Evolutionary conservation across 176 grass and related monocot genomes (phyloP), one percentile per base, ranked within the genome.

Genomic region (Panicum miliaceum): DNA sequence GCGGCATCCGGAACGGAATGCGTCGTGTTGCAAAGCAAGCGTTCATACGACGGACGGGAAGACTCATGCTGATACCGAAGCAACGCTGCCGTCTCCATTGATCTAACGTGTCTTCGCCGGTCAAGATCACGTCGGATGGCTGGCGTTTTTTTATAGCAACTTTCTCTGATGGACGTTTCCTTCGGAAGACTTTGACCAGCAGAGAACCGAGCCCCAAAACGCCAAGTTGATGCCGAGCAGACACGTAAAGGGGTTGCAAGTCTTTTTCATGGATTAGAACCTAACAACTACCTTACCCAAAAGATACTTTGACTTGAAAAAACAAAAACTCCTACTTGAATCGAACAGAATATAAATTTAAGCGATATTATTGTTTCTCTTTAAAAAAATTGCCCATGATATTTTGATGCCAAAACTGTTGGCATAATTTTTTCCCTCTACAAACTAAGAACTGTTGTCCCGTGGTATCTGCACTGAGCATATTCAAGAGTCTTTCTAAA

Each of bases 111-210:
- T 14, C 12, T 9, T n/a, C 27, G 45, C 64, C 64, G 15, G 54
- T 79, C 86, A 83, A 83, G 41, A 76, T 85, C 75, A 85, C 61
- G 77, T 85, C 71, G 41, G 67, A 81, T 18, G 54, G 62, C 9
- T 42, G 70, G 23, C 62, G 52, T 75, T 68, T 62, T 63, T 62
- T 70, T 29, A 71, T 46, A 50, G 48, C 56, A 67, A 40, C 75
- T 89, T 84, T 89, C 68, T 75, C 68, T 71, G 38, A 78, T 84
- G 38, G 75, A 84, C 82, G 79, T 84, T 82, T 81, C 62, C 61
- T 70, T 45, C 32, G 58, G 53, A 69, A 71, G 83, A 85, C 82
- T 90, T 90, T 86, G 88, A 78, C 83, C 65, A 71, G 46, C 57
- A 12, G 68, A 27, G 43, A 87, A 50, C 36, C 35, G n/a, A 53